Evolutionary conservation across 2,329 filamentous ascomycete genomes (phyloP).

Genomic region (Orbilia brochopaga): DNA sequence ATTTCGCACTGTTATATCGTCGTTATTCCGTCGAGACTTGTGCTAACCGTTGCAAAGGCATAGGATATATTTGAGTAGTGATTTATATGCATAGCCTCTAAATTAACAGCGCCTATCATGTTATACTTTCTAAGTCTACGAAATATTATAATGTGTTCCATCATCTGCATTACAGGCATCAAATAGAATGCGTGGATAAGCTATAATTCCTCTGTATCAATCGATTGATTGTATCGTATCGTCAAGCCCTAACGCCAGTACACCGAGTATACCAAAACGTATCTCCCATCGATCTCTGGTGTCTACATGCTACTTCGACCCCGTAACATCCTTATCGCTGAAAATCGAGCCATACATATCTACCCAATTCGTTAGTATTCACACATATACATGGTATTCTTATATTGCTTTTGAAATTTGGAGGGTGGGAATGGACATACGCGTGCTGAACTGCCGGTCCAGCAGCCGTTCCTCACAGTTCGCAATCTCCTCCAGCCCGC

Average conservation of each 20-base stretch:
- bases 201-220: too few species aligned
- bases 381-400: too few species aligned
- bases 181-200: too few species aligned
- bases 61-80: too few species aligned
- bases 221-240: not conserved
- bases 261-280: not conserved
- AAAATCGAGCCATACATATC: slow-evolving; percentile 44
- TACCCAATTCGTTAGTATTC: not conserved
- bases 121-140: too few species aligned
- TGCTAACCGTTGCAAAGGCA: too few species aligned
- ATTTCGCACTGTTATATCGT: not conserved
- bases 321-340: slow-evolving; percentile 38
- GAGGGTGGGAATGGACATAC: slow-evolving; percentile 14
- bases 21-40: not conserved
- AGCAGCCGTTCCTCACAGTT: slow-evolving; percentile 37
- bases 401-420: not conserved
- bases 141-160: not conserved
- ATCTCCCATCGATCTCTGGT: not conserved
- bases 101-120: too few species aligned
- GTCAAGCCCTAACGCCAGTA: slow-evolving; percentile 2
- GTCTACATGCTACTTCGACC: slow-evolving; percentile 15
- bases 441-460: slow-evolving; percentile 42
- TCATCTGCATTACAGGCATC: too few species aligned
- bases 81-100: too few species aligned
- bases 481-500: slow-evolving; percentile 42